Evolutionary conservation across 148 eudicot genomes (phyloP), one percentile per base, ranked within the genome.

Genomic region (Gaultheria prostrata): DNA sequence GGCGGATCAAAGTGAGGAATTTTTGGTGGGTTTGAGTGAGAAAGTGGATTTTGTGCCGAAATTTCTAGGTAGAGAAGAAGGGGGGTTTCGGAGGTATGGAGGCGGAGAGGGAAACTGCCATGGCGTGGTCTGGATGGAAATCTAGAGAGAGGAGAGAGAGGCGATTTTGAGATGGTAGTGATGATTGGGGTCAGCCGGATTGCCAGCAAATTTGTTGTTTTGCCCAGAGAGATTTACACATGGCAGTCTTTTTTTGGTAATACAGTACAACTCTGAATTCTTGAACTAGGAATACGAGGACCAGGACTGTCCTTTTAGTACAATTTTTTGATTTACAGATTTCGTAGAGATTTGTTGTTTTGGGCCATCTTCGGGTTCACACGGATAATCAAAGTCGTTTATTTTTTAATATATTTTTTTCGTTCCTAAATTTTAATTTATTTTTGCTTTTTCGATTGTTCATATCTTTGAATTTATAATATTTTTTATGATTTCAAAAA

Each of bases 71-170:
- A n/a, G 56, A 72, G 8, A 24, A 54, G 70, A 74, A 35, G 81
- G 24, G 86, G 81, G 84, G 82, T 84, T 84, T 87, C 82, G 86
- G 82, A 48, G 82, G 86, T 28, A 77, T 77, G 11, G 82, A 84
- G 65, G 82, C 57, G 80, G 63, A 77, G 80, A 83, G 39, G 61
- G 50, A 56, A 63, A 54, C 69, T n/a, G 78, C 84, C 84, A 82
- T 82, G 79, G 79, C 70, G 21, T n/a, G 28, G n/a, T n/a, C 69
- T 24, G 63, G 63, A 24, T 32, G 26, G 24, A 32, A 13, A 12
- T 69, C 77, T 24, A 70, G 13, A 28, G 18, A 48, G 49, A 71
- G 65, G 72, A 24, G 73, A 39, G 82, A 39, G 49, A 7, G 81
- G 43, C 43, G 43, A 39, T 39, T 61, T 2, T 61, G 12, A 61